phyloP scores from a whole-genome alignment of 169 alveolate genomes.

The Cryptosporidium andersoni region DNA sequence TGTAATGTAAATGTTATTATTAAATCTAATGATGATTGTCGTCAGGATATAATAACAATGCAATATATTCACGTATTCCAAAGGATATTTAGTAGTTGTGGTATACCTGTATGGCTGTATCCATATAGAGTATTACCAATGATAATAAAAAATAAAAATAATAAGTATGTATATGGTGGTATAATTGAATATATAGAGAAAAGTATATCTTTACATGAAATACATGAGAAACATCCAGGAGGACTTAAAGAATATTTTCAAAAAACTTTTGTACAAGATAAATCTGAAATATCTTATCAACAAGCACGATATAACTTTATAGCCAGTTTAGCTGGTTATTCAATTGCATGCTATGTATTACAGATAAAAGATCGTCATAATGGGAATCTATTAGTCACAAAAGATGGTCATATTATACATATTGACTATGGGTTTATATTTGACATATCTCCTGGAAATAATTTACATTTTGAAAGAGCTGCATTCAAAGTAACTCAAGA shows the following conservation, averaged over 20 bases:
- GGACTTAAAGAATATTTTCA: slow-evolving; percentile 72
- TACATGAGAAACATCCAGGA: slow-evolving; percentile 76
- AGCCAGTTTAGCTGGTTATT: slow-evolving; percentile 92
- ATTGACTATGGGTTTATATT: slow-evolving; percentile 97
- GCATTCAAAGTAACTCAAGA: slow-evolving; percentile 95
- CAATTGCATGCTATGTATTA: slow-evolving; percentile 87
- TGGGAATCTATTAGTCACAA: slow-evolving; percentile 93
- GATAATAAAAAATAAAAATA: slow-evolving; percentile 75
- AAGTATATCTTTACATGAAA: slow-evolving; percentile 84
- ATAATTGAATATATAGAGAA: slow-evolving; percentile 87
- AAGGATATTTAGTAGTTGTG: slow-evolving; percentile 75
- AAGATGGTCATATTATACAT: slow-evolving; percentile 93
- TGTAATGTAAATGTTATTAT: slow-evolving; percentile 66
- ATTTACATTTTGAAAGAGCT: slow-evolving; percentile 95
- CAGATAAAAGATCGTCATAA: slow-evolving; percentile 96
- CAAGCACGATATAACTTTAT: slow-evolving; percentile 92
- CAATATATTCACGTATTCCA: slow-evolving; percentile 81
- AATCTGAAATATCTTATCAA: slow-evolving; percentile 51
- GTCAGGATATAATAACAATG: slow-evolving; percentile 87
- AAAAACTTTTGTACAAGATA: slow-evolving; percentile 12
- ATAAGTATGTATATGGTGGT: slow-evolving; percentile 87
- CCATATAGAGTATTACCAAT: slow-evolving; percentile 81
- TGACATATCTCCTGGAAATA: slow-evolving; percentile 95
- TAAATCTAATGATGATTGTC: slow-evolving; percentile 85
- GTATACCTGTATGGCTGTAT: slow-evolving; percentile 73